Percentiles rank a stretch among this genome's conserved stretches.
Evolutionary conservation across 805 yeast genomes (phyloP).

Genomic region (Candida hispaniensis): DNA sequence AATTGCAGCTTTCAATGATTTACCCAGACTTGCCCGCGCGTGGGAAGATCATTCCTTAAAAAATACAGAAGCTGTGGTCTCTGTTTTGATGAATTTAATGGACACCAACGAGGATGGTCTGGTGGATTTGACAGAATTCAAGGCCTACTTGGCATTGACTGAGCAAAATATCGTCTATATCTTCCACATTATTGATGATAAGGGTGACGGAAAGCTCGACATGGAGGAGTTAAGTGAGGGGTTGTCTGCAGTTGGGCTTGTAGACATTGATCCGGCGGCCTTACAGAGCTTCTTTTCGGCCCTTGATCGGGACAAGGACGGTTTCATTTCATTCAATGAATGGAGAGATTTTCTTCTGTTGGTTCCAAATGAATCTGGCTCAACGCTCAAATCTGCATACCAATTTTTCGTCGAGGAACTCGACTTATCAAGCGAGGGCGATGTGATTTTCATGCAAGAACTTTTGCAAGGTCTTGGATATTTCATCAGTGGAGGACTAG

Average conservation of each 20-base stretch:
- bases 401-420: slow-evolving; percentile 68
- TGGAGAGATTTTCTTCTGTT: slow-evolving; percentile 74
- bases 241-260: slow-evolving; percentile 43
- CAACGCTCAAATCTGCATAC: slow-evolving; percentile 59
- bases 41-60: slow-evolving; percentile 11
- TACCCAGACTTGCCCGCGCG: too few species aligned
- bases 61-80: slow-evolving; percentile 43
- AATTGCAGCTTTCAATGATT: slow-evolving; percentile 9
- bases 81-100: slow-evolving; percentile 46
- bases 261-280: slow-evolving; percentile 42
- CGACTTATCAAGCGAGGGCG: slow-evolving; percentile 84
- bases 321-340: slow-evolving; percentile 70
- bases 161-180: slow-evolving; percentile 63
- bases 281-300: slow-evolving; percentile 46
- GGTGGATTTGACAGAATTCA: slow-evolving; percentile 46
- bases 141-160: slow-evolving; percentile 50
- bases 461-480: slow-evolving; percentile 77
- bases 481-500: slow-evolving; percentile 87
- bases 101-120: slow-evolving; percentile 41
- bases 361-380: slow-evolving; percentile 52
- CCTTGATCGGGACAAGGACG: slow-evolving; percentile 45
- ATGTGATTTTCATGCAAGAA: slow-evolving; percentile 72
- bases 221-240: slow-evolving; percentile 58
- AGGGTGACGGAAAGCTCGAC: slow-evolving; percentile 61
- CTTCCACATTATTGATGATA: slow-evolving; percentile 55